Conservation (phyloP, 768 basidiomycete genomes). For the Tylopilus rubrobrunneus region DNA sequence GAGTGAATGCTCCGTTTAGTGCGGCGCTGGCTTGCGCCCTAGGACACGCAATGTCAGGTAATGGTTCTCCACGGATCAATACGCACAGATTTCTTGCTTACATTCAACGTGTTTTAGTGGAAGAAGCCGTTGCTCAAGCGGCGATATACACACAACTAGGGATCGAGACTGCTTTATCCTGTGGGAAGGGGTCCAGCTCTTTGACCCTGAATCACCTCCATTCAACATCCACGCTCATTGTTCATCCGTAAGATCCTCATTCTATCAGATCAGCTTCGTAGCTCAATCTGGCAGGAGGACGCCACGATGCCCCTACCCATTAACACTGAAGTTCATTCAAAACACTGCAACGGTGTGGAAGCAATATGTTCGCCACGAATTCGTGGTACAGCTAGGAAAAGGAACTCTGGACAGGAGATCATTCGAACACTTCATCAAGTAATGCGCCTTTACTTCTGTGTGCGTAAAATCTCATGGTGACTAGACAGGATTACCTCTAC, state of each 20-base stretch:
- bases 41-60: not conserved
- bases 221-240: not conserved
- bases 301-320: not conserved
- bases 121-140: not conserved
- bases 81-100: not conserved
- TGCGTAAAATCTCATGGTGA: not conserved
- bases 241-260: not conserved
- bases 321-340: not conserved
- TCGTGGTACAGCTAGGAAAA: slow-evolving; percentile 2
- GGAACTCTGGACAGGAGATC: slow-evolving; percentile 1
- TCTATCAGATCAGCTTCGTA: not conserved
- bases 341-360: slow-evolving; percentile 1
- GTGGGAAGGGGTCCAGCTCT: not conserved
- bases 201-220: not conserved
- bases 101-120: not conserved
- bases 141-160: not conserved
- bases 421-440: slow-evolving; percentile 4
- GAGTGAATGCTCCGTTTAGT: not conserved
- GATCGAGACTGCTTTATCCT: not conserved
- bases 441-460: not conserved
- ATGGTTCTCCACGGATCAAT: not conserved
- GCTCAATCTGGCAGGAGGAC: not conserved
- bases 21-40: not conserved
- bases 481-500: slow-evolving; percentile 3
- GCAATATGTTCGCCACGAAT: slow-evolving; percentile 1